Conservation (phyloP, 345 rosid genomes). For the Citrus unshiu region DNA sequence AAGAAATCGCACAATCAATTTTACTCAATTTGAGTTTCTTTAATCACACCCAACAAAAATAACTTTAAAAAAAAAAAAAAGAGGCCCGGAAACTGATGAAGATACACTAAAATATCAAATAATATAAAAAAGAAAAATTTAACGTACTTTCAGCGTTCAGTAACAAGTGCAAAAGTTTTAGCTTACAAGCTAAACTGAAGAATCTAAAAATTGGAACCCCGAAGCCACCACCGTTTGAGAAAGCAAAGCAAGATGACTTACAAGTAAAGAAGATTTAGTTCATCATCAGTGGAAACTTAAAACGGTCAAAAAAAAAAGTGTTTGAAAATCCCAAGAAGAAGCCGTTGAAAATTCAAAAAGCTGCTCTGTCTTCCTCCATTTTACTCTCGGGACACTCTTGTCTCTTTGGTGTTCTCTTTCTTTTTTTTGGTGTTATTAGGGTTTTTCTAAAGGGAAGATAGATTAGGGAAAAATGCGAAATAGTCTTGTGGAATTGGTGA, state of each 20-base stretch:
- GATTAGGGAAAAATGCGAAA: neutral
- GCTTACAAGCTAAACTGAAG: neutral
- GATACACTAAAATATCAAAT: neutral
- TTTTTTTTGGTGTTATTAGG: constrained; percentile 12
- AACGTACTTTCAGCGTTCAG: neutral
- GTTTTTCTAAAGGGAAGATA: neutral
- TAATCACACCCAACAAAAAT: neutral
- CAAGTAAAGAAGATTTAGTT: neutral
- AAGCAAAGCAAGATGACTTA: neutral
- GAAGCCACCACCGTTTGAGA: neutral
- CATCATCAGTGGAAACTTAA: neutral
- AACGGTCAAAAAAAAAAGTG: neutral
- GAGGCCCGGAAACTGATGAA: neutral
- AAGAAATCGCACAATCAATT: neutral
- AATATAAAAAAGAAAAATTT: neutral
- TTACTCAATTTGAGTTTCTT: neutral
- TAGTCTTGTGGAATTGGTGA: neutral
- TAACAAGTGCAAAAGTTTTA: neutral
- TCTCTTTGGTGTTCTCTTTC: neutral
- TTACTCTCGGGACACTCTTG: neutral
- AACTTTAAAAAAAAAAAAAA: neutral
- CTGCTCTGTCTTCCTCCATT: neutral
- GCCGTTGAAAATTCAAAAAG: constrained; percentile 1
- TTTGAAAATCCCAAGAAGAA: constrained; percentile 2
- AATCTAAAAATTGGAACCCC: neutral